Evolutionary conservation across 768 basidiomycete species (phyloP).

Genomic region (Pleurotus tuoliensis): DNA sequence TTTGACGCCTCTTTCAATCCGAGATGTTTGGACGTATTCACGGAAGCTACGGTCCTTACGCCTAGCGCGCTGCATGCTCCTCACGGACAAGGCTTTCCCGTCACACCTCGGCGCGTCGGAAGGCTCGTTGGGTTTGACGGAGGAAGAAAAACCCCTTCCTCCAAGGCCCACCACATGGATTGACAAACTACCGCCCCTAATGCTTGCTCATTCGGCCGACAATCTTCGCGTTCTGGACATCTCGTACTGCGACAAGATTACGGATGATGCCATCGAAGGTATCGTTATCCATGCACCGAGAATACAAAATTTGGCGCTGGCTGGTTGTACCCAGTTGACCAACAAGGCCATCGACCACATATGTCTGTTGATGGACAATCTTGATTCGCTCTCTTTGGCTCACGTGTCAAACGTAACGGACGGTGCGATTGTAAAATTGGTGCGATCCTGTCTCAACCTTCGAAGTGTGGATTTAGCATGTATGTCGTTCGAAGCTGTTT

Average conservation of each 20-base stretch:
- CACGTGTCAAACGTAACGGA: slow-evolving; percentile 84
- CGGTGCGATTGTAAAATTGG: slow-evolving; percentile 60
- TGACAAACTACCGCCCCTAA: slow-evolving; percentile 59
- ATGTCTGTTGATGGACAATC: slow-evolving; percentile 63
- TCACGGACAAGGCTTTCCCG: slow-evolving; percentile 83
- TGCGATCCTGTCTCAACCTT: slow-evolving; percentile 66
- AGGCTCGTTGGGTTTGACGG: slow-evolving; percentile 13
- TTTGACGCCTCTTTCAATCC: slow-evolving; percentile 64
- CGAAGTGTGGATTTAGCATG: slow-evolving; percentile 85
- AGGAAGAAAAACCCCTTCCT: slow-evolving; percentile 48
- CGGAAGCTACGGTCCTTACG: slow-evolving; percentile 73
- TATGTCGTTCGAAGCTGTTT: slow-evolving; percentile 34
- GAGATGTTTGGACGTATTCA: slow-evolving; percentile 80
- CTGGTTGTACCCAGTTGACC: slow-evolving; percentile 74
- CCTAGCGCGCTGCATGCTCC: slow-evolving; percentile 68
- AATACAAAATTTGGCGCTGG: slow-evolving; percentile 71
- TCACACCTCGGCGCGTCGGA: slow-evolving; percentile 30
- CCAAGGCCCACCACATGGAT: slow-evolving; percentile 56
- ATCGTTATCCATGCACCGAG: slow-evolving; percentile 72
- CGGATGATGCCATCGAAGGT: slow-evolving; percentile 74
- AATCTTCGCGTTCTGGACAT: slow-evolving; percentile 79
- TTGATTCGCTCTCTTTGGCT: slow-evolving; percentile 78
- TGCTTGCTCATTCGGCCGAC: slow-evolving; percentile 62
- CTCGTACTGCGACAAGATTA: slow-evolving; percentile 61
- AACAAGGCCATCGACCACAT: slow-evolving; percentile 68